Evolutionary conservation across 768 basidiomycete species (phyloP).

Genomic region (Austroboletus eburneus): DNA sequence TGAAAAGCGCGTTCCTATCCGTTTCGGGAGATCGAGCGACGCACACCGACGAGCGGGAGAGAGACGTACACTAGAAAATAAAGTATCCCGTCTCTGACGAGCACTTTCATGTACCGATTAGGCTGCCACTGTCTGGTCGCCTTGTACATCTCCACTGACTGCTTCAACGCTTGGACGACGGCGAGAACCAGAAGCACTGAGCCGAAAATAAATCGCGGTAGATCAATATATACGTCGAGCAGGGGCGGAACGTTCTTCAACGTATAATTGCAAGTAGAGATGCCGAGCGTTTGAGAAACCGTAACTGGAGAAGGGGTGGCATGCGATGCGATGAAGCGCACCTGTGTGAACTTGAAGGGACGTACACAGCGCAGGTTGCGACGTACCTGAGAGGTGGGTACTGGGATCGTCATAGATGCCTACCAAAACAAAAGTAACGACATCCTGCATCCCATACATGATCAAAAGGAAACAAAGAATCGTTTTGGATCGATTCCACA

Average conservation of each 20-base stretch:
- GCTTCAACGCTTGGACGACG: neutral
- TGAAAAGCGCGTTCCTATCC: neutral
- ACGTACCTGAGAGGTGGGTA: neutral
- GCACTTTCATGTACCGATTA: neutral
- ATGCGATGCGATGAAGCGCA: too few relatives aligned
- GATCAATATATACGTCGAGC: neutral
- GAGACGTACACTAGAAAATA: neutral
- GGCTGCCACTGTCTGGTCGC: neutral
- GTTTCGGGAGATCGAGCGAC: too few relatives aligned
- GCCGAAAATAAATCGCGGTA: neutral
- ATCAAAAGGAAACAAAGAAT: neutral
- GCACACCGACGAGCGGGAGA: neutral
- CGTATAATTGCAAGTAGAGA: neutral
- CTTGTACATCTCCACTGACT: neutral
- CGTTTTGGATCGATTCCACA: conserved; percentile 4
- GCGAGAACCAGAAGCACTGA: neutral
- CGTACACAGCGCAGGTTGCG: neutral
- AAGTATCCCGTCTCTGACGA: neutral
- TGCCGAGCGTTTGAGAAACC: neutral
- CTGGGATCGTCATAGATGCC: neutral
- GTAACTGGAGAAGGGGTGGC: neutral
- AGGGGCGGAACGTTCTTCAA: neutral
- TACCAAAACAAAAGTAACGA: neutral
- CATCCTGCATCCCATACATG: neutral
- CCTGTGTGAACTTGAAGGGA: neutral